phyloP scores from a whole-genome alignment of 352 stramenopile species.

The Phytophthora multivora region DNA sequence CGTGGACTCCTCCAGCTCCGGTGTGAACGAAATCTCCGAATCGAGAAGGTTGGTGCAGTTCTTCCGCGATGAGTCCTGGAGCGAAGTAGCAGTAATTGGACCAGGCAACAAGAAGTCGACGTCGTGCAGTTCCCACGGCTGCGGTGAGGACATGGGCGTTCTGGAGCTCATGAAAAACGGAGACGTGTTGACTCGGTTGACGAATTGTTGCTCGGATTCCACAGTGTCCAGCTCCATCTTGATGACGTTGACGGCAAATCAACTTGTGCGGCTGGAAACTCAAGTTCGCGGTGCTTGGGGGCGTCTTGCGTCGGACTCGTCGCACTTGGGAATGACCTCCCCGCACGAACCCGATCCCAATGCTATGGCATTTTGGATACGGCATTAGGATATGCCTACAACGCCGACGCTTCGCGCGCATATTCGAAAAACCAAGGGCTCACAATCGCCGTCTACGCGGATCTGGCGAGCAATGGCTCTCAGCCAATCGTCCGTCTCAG shows the following conservation, averaged over 20 bases:
- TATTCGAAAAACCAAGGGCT: slow-evolving; percentile 34
- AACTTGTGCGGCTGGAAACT: slow-evolving; percentile 4
- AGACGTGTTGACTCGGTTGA: slow-evolving; percentile 36
- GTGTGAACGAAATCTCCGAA: slow-evolving; percentile 3
- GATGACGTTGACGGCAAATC: background rate
- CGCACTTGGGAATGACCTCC: slow-evolving; percentile 29
- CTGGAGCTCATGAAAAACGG: slow-evolving; percentile 41
- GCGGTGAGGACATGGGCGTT: slow-evolving; percentile 12
- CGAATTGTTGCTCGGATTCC: slow-evolving; percentile 34
- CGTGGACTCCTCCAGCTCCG: slow-evolving; percentile 15
- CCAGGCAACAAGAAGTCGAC: slow-evolving; percentile 41
- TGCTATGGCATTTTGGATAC: slow-evolving; percentile 6
- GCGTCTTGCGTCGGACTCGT: slow-evolving; percentile 21
- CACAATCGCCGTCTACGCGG: slow-evolving; percentile 1
- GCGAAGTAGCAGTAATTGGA: background rate
- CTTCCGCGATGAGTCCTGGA: slow-evolving; percentile 13
- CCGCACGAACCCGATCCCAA: slow-evolving; percentile 10
- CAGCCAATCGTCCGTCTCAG: background rate
- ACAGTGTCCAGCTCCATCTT: slow-evolving; percentile 44
- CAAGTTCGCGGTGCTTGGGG: slow-evolving; percentile 1
- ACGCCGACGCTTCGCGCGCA: slow-evolving; percentile 21
- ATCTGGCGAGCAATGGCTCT: slow-evolving; percentile 4
- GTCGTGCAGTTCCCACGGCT: slow-evolving; percentile 35
- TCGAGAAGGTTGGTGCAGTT: slow-evolving; percentile 13
- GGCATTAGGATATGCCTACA: background rate